A percentile compares a stretch with the other conserved stretches of the same genome.
Evolutionary conservation across 257 asterid species (phyloP).

Genomic region (Petrea volubilis): DNA sequence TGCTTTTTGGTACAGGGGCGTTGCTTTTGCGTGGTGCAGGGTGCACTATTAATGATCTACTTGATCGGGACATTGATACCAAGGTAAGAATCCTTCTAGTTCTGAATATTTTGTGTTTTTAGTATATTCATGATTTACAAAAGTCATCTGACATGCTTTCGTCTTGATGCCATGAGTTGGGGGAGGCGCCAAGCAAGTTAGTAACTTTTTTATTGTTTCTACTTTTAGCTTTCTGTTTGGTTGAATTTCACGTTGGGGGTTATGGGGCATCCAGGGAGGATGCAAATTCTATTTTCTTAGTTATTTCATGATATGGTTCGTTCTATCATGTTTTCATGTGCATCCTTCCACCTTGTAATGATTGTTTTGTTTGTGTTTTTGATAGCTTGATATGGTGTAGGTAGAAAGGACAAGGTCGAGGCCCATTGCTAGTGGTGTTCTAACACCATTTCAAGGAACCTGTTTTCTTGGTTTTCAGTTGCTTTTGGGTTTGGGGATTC

Average conservation of each 20-base stretch:
- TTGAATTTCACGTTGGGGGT: not conserved
- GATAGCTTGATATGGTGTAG: conserved; percentile 62
- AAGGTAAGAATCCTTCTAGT: conserved; percentile 44
- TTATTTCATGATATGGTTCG: not conserved
- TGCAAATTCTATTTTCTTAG: not conserved
- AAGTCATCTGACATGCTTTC: conserved; percentile 10
- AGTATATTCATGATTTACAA: not conserved
- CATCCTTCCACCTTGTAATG: conserved; percentile 13
- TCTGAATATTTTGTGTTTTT: not conserved
- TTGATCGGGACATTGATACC: conserved; percentile 86
- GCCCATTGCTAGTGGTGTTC: conserved; percentile 86
- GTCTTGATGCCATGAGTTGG: not conserved
- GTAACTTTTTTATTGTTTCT: not conserved
- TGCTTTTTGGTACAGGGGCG: conserved; percentile 87
- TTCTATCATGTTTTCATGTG: conserved; percentile 11
- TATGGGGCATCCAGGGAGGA: not conserved
- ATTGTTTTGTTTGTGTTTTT: conserved; percentile 26
- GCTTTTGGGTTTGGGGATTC: conserved; percentile 87
- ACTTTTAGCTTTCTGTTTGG: not conserved
- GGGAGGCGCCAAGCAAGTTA: not conserved
- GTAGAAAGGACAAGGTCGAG: conserved; percentile 87
- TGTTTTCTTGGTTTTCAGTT: conserved; percentile 86
- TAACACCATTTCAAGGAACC: conserved; percentile 82
- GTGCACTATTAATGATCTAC: conserved; percentile 85
- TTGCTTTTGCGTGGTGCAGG: conserved; percentile 93